Base-by-base conservation (phyloP, 805 yeast species). In the Yamadazyma sp. region DNA sequence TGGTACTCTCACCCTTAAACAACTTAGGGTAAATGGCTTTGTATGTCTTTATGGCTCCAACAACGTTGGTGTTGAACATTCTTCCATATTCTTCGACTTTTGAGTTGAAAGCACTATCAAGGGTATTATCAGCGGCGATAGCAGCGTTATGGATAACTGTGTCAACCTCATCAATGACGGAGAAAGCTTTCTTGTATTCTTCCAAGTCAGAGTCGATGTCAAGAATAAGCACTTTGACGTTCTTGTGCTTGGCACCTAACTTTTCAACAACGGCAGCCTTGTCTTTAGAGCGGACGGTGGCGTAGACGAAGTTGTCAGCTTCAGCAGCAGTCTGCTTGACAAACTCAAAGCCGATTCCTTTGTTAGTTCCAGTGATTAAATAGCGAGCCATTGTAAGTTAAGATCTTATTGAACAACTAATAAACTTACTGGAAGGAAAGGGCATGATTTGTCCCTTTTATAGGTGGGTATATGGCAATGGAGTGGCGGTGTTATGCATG, bases 331-430 rank as follows among this genome's bases (percentile, higher is more conserved):
- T 40, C 27, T 48, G 47, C 28, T 54, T 53, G 5, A 50, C 57
- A 8, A 67, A 46, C 1, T 54, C 53, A 14, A 54, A 52, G 5
- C 75, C 74, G 22, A 68, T 60, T 3, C 74, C 73, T 33, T 68
- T 52, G 10, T 68, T 63, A 12, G 66, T 69, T 6, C 75, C 75
- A 2, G 69, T 59, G n/a, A 70, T 45, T 3, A 70, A 48, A 46
- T 64, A 64, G 17, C 11, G 12, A n/a, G 15, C 21, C 39, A 35
- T 35, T 22, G 10, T 20, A 32, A 29, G n/a, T n/a, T n/a, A n/a
- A n/a, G n/a, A n/a, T n/a, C n/a, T n/a, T n/a, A n/a, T n/a, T n/a
- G n/a, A n/a, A n/a, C n/a, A n/a, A n/a, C n/a, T n/a, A n/a, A n/a
- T n/a, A n/a, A n/a, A n/a, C n/a, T n/a, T n/a, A n/a, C n/a, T n/a